These are phyloP conservation scores for Chimonanthus praecox DNA, from an alignment of 164 flowering plant species.

Conservation along the genomic window DNA sequence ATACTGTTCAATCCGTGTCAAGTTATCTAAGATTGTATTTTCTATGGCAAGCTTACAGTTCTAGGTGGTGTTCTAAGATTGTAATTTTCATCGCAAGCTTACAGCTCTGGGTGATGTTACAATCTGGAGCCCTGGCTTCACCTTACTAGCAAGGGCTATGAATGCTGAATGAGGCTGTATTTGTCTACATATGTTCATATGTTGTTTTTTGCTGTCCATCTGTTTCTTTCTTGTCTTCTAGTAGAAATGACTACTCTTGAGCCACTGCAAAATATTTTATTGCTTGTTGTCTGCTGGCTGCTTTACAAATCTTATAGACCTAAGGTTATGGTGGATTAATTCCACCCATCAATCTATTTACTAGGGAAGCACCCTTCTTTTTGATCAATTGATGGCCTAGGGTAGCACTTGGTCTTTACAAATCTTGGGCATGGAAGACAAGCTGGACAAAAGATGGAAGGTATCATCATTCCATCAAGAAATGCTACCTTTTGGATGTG, in stretches of 20 bases:
- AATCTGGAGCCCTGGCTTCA: background rate
- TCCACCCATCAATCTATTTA: background rate
- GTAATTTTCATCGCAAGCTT: background rate
- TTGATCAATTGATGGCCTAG: background rate
- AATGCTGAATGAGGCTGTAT: conserved; percentile 1
- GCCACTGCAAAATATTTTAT: background rate
- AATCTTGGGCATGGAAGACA: background rate
- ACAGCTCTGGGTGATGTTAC: background rate
- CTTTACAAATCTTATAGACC: background rate
- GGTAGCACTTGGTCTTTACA: background rate
- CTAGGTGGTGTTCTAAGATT: background rate
- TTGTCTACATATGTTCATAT: background rate
- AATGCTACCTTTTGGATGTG: no score
- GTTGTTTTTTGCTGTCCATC: background rate
- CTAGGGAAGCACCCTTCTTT: background rate
- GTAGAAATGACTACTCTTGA: background rate
- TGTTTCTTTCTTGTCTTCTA: background rate
- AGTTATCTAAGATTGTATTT: background rate
- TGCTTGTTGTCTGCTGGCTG: background rate
- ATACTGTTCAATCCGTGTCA: no score
- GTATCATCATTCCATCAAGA: no score
- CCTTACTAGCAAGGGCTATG: background rate
- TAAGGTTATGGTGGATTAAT: background rate
- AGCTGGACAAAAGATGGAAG: background rate
- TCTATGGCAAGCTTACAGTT: background rate